phyloP scores from a whole-genome alignment of 1,284 basidiomycete species.

The Ceratobasidium sp. region DNA sequence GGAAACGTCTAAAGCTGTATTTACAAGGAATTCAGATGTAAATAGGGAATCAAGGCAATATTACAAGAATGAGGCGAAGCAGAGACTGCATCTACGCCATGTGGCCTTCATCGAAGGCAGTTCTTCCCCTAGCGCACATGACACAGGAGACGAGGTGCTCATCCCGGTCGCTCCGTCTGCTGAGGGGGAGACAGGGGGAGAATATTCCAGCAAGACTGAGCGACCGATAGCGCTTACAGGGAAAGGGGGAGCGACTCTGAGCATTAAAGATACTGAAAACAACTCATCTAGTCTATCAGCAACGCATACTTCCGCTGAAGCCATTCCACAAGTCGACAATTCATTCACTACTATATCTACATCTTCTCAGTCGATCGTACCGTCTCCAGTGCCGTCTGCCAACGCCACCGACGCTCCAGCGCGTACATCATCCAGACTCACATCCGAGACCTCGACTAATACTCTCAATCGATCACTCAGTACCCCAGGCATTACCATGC shows the following conservation, averaged over 20 bases:
- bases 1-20: too few species aligned
- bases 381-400: background rate
- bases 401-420: background rate
- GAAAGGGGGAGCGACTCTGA: background rate
- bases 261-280: background rate
- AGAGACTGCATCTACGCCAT: background rate
- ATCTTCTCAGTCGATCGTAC: background rate
- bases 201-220: slow-evolving; percentile 1
- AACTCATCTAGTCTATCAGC: background rate
- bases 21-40: too few species aligned
- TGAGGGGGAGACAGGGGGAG: slow-evolving; percentile 8
- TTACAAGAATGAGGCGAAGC: background rate
- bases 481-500: too few species aligned
- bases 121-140: too few species aligned
- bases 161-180: slow-evolving; percentile 5
- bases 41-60: background rate
- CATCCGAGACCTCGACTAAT: background rate
- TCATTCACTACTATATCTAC: background rate
- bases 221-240: background rate
- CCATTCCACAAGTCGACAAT: background rate
- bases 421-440: background rate
- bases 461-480: too few species aligned
- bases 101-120: background rate
- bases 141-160: background rate
- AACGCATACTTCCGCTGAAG: background rate